These are phyloP conservation scores for Solanum sejunctum DNA, from an alignment of 257 asterid genomes.

Conservation along the genomic window DNA sequence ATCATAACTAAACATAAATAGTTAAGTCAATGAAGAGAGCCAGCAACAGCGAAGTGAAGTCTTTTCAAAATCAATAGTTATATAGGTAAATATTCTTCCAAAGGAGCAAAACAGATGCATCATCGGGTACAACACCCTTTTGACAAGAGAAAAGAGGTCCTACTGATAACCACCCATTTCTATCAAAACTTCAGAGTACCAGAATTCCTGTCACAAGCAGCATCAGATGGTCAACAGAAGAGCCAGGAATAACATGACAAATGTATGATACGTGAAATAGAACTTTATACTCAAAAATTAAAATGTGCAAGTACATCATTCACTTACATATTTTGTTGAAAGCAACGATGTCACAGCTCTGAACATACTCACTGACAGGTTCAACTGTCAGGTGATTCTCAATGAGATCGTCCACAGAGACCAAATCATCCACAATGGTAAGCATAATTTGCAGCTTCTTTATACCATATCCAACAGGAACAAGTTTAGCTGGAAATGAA, in stretches of 20 bases:
- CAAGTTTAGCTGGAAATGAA: constrained; percentile 43
- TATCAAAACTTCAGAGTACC: not conserved
- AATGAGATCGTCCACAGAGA: constrained; percentile 45
- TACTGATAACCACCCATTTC: not conserved
- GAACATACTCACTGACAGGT: constrained; percentile 48
- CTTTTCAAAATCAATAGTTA: not conserved
- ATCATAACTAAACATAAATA: not conserved
- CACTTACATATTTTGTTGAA: constrained; percentile 56
- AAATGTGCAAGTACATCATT: constrained; percentile 10
- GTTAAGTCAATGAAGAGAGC: not conserved
- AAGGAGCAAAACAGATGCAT: not conserved
- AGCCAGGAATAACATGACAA: not conserved
- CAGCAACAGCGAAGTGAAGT: not conserved
- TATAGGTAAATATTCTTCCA: not conserved
- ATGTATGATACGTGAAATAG: not conserved
- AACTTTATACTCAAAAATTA: not conserved
- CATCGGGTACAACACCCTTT: not conserved
- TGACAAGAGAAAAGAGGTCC: not conserved
- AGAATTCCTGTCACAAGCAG: not conserved
- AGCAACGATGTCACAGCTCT: constrained; percentile 65
- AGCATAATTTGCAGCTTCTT: constrained; percentile 74
- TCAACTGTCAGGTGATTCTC: constrained; percentile 51
- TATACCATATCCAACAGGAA: constrained; percentile 60
- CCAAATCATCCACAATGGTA: constrained; percentile 57
- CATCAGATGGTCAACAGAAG: not conserved